Conservation (phyloP, 2,329 filamentous ascomycete genomes). For the Colletotrichum liaoningense region DNA sequence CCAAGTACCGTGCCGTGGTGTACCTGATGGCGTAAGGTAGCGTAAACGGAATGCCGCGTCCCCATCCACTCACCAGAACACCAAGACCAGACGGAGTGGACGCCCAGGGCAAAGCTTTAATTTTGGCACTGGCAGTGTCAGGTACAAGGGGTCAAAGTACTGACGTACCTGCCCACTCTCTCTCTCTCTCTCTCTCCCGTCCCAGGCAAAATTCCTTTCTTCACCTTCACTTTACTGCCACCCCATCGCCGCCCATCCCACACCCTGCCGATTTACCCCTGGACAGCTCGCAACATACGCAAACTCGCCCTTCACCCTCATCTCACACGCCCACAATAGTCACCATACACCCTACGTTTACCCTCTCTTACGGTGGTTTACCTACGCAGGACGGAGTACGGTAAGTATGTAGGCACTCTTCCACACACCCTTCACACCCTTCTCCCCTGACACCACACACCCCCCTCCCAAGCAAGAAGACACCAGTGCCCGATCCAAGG, state of each 20-base stretch:
- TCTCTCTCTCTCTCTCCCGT: background rate
- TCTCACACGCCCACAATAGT: background rate
- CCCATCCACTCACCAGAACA: background rate
- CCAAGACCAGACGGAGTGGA: slow-evolving; percentile 24
- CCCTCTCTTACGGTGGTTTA: no score
- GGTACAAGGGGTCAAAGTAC: slow-evolving; percentile 31
- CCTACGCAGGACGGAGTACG: no score
- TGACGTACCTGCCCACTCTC: slow-evolving; percentile 13
- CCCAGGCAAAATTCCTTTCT: slow-evolving; percentile 29
- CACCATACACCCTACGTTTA: background rate
- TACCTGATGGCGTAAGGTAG: background rate
- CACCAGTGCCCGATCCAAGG: slow-evolving; percentile 35
- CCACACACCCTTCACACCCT: background rate
- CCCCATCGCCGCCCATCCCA: slow-evolving; percentile 1
- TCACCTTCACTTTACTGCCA: slow-evolving; percentile 29
- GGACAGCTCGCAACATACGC: background rate
- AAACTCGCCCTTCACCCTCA: background rate
- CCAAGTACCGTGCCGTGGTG: background rate
- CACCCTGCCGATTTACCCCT: slow-evolving; percentile 11
- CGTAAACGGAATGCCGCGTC: background rate
- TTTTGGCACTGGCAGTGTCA: slow-evolving; percentile 24
- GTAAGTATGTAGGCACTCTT: no score
- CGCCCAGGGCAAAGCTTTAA: slow-evolving; percentile 26
- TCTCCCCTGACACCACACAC: background rate
- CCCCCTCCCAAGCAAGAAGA: background rate